Evolutionary conservation across 805 yeast genomes (phyloP).

Genomic region (Huiozyma sinensis): DNA sequence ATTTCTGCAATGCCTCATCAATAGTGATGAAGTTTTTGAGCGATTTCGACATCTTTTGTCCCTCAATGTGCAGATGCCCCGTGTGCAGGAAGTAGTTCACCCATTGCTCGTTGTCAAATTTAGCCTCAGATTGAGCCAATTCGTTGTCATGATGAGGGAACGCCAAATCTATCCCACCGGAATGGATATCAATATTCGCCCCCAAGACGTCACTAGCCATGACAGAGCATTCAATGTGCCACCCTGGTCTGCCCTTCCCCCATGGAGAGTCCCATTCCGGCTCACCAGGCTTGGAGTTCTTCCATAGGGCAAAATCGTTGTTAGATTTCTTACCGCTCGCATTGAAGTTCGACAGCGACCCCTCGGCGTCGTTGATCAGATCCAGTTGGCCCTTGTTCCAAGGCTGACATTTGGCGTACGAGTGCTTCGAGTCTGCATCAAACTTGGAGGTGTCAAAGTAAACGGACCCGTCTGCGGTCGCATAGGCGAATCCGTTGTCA

Average conservation of each 20-base stretch:
- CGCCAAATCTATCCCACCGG: slow-evolving; percentile 95
- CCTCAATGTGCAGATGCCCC: slow-evolving; percentile 96
- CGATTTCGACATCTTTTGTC: slow-evolving; percentile 95
- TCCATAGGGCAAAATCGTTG: slow-evolving; percentile 95
- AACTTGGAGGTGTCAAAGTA: slow-evolving; percentile 84
- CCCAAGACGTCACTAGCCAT: slow-evolving; percentile 93
- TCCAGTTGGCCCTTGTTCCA: slow-evolving; percentile 90
- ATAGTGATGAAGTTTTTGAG: slow-evolving; percentile 92
- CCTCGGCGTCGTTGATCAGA: slow-evolving; percentile 90
- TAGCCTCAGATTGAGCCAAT: slow-evolving; percentile 93
- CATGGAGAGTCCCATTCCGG: slow-evolving; percentile 93
- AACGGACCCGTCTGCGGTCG: slow-evolving; percentile 83
- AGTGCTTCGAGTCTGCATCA: slow-evolving; percentile 61
- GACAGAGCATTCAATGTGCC: slow-evolving; percentile 99
- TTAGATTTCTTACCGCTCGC: slow-evolving; percentile 55
- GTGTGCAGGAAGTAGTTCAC: slow-evolving; percentile 93
- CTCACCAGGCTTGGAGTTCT: slow-evolving; percentile 92
- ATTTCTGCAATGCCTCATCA: slow-evolving; percentile 69
- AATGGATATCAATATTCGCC: slow-evolving; percentile 77
- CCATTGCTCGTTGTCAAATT: slow-evolving; percentile 86
- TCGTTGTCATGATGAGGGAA: slow-evolving; percentile 99
- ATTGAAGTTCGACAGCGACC: slow-evolving; percentile 47
- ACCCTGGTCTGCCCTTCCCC: slow-evolving; percentile 98
- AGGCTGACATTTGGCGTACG: slow-evolving; percentile 92
- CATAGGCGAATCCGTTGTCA: slow-evolving; percentile 72